These are phyloP conservation scores for Adiantum capillusveneris DNA, from an alignment of 75 land plant genomes.

Conservation along the genomic window DNA sequence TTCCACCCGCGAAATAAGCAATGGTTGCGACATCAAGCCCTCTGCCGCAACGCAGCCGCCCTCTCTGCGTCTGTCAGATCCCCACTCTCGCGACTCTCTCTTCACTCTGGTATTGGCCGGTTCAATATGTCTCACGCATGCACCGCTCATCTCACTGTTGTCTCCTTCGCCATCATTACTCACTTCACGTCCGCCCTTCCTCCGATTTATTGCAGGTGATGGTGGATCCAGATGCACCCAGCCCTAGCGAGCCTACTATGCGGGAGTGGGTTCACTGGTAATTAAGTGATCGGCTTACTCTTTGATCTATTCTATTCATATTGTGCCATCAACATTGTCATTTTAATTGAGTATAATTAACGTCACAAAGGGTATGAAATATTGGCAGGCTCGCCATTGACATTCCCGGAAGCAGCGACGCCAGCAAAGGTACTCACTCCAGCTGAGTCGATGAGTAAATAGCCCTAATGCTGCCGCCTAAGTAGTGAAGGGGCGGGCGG, in stretches of 20 bases:
- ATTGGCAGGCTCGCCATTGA: conserved; percentile 77
- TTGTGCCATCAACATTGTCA: neutral
- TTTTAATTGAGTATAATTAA: neutral
- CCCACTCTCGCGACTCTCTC: conserved; percentile 42
- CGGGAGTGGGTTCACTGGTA: conserved; percentile 77
- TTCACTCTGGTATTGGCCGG: conserved; percentile 1
- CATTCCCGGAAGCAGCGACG: conserved; percentile 78
- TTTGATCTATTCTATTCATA: neutral
- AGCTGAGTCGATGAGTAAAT: neutral
- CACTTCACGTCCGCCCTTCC: too few relatives aligned
- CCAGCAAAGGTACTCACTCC: conserved; percentile 45
- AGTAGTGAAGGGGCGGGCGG: too few relatives aligned
- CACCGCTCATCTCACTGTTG: too few relatives aligned
- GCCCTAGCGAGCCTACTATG: conserved; percentile 73
- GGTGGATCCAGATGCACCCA: conserved; percentile 81
- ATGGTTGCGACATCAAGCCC: conserved; percentile 65
- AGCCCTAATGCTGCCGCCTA: too few relatives aligned
- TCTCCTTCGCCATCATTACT: too few relatives aligned
- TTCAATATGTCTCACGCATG: too few relatives aligned
- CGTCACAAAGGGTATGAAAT: too few relatives aligned
- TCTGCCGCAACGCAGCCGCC: conserved; percentile 38
- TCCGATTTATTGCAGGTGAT: conserved; percentile 43
- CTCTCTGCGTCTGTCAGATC: conserved; percentile 33
- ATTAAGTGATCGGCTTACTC: neutral
- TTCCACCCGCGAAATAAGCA: conserved; percentile 45